Base-by-base conservation (phyloP, 768 basidiomycete genomes). In the Phaeotremella skinneri region DNA sequence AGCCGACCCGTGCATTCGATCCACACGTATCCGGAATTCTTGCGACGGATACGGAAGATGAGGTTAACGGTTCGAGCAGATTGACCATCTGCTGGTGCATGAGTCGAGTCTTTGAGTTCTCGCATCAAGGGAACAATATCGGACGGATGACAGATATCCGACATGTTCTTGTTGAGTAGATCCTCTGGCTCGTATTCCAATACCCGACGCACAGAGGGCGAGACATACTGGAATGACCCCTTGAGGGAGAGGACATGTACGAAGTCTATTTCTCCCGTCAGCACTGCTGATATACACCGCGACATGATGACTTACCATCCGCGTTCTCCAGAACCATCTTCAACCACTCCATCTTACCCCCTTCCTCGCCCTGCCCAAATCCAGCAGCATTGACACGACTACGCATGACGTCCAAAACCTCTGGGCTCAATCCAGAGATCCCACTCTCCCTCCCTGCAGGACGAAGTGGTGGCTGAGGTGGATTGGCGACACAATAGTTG, bases 61-160 rank as follows among this genome's bases (percentile, higher is more conserved):
- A 97, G 80, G 72, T 91, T 88, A 42, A 96, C 89, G 0, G 82
- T 79, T 52, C 68, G 64, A 17, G 73, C 67, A 14, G 65, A 30
- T 5, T 65, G 60, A 13, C 70, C 71, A 23, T 73, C 75, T 17
- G 49, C 39, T 3, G 73, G 68, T 14, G 71, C 66, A 27, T 76
- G 75, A 2, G 76, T 77, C 29, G 75, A 75, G 54, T 81, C 79
- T 64, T 96, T 97, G 67, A 96, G 81, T 79, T 94, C 91, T 43
- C 93, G 84, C 83, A 89, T 88, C 62, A 93, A 83, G 0, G 90
- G 90, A 9, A 94, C 87, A 32, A 92, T 82, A 73, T 99, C 94
- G 49, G 88, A 87, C 0, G 87, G 87, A 74, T 94, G 91, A 60
- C 90, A 90, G 61, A 90, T 82, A 69, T 92, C 90, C 11, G 85